Evolutionary conservation across 1,139 yeast species (phyloP).

Genomic region (Wickerhamiella pararugosa): DNA sequence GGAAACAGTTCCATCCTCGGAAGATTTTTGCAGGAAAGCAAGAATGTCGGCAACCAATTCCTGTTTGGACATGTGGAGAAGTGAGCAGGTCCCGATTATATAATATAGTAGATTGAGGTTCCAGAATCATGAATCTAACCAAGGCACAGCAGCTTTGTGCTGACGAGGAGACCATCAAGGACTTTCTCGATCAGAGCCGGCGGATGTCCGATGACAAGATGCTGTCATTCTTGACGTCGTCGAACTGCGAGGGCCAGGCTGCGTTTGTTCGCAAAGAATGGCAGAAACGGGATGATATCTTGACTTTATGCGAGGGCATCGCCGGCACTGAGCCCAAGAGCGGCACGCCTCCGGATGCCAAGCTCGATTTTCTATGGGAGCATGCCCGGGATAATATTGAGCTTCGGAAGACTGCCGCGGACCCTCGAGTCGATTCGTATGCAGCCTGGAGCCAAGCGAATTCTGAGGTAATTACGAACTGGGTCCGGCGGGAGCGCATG

Average conservation of each 20-base stretch:
- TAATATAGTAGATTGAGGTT: too few relatives aligned
- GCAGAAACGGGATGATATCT: slow-evolving; percentile 13
- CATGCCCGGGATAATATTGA: slow-evolving; percentile 15
- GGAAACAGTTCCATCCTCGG: slow-evolving; percentile 46
- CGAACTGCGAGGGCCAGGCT: background rate
- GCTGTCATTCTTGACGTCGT: background rate
- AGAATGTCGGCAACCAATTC: slow-evolving; percentile 67
- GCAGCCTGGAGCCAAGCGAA: slow-evolving; percentile 14
- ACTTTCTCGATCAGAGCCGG: slow-evolving; percentile 4
- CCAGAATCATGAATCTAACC: too few relatives aligned
- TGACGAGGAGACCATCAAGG: slow-evolving; percentile 1
- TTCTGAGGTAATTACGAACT: background rate
- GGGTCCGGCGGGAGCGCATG: slow-evolving; percentile 7
- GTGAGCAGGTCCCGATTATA: too few relatives aligned
- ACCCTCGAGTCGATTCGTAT: slow-evolving; percentile 17
- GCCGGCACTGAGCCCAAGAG: slow-evolving; percentile 6
- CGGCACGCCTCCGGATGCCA: slow-evolving; percentile 2
- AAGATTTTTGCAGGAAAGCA: slow-evolving; percentile 48
- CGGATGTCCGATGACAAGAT: slow-evolving; percentile 1
- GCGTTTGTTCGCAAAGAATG: slow-evolving; percentile 14
- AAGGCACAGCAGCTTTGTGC: too few relatives aligned
- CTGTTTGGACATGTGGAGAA: slow-evolving; percentile 26
- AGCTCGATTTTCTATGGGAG: slow-evolving; percentile 11
- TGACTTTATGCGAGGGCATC: slow-evolving; percentile 11
- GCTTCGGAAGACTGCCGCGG: slow-evolving; percentile 13